Conservation (phyloP, 2,329 filamentous ascomycete species). For the Xylaria digitata region DNA sequence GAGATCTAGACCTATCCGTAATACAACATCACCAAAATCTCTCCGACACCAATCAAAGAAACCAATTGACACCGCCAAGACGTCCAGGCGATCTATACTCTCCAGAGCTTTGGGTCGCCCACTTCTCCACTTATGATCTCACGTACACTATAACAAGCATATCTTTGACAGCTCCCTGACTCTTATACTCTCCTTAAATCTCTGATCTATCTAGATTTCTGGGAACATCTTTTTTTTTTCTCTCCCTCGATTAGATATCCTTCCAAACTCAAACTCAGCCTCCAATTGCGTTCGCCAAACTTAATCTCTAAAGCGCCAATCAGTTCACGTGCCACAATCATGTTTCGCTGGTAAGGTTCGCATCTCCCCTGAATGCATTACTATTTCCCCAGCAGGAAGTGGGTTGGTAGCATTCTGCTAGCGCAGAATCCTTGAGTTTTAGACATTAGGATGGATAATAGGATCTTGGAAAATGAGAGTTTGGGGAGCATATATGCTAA, state of each 20-base stretch:
- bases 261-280: slow-evolving; percentile 17
- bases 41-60: slow-evolving; percentile 22
- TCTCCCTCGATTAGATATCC: slow-evolving; percentile 23
- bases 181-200: slow-evolving; percentile 20
- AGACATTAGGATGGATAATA: neutral
- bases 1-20: neutral
- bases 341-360: slow-evolving; percentile 49
- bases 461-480: neutral
- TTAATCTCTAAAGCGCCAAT: slow-evolving; percentile 24
- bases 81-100: slow-evolving; percentile 35
- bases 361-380: neutral
- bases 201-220: slow-evolving; percentile 2
- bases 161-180: slow-evolving; percentile 16
- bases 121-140: slow-evolving; percentile 35
- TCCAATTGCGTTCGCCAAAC: slow-evolving; percentile 16
- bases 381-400: slow-evolving; percentile 1
- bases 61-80: slow-evolving; percentile 28
- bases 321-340: slow-evolving; percentile 39
- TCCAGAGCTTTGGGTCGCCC: slow-evolving; percentile 34
- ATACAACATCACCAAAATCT: neutral
- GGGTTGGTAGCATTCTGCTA: slow-evolving; percentile 7
- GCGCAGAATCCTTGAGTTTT: neutral
- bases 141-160: slow-evolving; percentile 2
- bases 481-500: slow-evolving; percentile 6
- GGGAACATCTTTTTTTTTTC: neutral